Base-by-base conservation (phyloP, 192 early-diverging fungal genomes). In the Podila horticola region DNA sequence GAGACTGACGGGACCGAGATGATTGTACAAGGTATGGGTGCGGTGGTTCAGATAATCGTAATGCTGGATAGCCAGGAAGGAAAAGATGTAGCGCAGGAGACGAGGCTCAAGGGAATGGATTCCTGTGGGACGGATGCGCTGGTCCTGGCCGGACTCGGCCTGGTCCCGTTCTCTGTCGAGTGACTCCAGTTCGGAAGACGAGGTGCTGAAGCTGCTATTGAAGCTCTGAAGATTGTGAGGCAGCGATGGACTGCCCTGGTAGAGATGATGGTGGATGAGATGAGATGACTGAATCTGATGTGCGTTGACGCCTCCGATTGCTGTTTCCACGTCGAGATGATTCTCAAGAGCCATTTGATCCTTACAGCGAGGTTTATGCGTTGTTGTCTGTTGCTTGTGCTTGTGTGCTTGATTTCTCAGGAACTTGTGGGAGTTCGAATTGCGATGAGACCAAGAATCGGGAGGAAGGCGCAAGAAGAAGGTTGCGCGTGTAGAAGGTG, bases 11-110 rank as follows among this genome's bases (percentile, higher is more conserved):
- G 77, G 77, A 19, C 71, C 77, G 12, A 81, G 77, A 29, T 72
- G 66, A 33, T 69, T 81, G 62, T 73, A 81, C 34, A 81, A 28
- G 26, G 59, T 81, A 57, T 81, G 77, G 13, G 77, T 81, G 45
- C 77, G 77, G 22, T 81, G 77, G 61, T 81, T 81, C 1, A 81
- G 62, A 50, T 81, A 81, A 50, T 81, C 77, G 71, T 81, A 81
- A 28, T 81, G 77, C 33, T 73, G 71, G 22, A 81, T 51, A 1
- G 77, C 65, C 26, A 81, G 57, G 51, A 73, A 81, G 8, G 71
- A 72, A 58, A 81, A 81, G 48, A 81, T 81, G 60, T 81, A 81
- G 1, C 77, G 70, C 36, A 81, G 33, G 28, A 81, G 71, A 4
- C 64, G 67, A 12, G 77, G 77, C 48, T 72, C 72, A 0, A 81